These are phyloP conservation scores for Eucalyptus sideroxylon DNA, from an alignment of 345 rosid genomes.

Conservation along the genomic window DNA sequence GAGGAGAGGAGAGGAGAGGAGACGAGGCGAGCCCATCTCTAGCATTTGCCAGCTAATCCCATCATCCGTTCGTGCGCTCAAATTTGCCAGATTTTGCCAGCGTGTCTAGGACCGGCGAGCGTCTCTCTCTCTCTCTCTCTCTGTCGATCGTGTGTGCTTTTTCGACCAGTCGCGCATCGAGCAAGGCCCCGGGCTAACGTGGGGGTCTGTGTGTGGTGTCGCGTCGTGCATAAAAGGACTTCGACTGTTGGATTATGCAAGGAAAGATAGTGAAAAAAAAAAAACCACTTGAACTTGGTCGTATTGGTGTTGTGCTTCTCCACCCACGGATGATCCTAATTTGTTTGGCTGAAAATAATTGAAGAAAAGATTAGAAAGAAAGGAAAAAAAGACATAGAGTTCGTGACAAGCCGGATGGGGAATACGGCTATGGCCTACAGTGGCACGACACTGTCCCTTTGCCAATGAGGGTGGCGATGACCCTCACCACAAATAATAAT, in stretches of 20 bases:
- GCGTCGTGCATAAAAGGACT: neutral
- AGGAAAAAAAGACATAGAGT: neutral
- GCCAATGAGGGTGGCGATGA: neutral
- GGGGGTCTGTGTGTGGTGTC: neutral
- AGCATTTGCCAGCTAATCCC: neutral
- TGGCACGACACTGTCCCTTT: neutral
- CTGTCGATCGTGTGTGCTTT: neutral
- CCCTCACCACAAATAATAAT: neutral
- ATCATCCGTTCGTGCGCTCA: neutral
- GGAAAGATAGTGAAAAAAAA: neutral
- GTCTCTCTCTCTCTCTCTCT: too few relatives aligned
- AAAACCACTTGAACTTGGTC: neutral
- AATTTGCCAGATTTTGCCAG: neutral
- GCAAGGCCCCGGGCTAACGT: neutral
- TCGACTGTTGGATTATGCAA: neutral
- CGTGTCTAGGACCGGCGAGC: neutral
- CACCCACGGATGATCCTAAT: neutral
- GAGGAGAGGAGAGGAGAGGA: too few relatives aligned
- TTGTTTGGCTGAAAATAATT: neutral
- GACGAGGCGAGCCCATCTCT: neutral
- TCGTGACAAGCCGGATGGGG: neutral
- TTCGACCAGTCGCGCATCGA: neutral
- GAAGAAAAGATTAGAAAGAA: neutral
- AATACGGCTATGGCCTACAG: neutral
- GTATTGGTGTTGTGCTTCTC: neutral